Conservation (phyloP, 768 basidiomycete genomes). For the Exidia glandulosa region DNA sequence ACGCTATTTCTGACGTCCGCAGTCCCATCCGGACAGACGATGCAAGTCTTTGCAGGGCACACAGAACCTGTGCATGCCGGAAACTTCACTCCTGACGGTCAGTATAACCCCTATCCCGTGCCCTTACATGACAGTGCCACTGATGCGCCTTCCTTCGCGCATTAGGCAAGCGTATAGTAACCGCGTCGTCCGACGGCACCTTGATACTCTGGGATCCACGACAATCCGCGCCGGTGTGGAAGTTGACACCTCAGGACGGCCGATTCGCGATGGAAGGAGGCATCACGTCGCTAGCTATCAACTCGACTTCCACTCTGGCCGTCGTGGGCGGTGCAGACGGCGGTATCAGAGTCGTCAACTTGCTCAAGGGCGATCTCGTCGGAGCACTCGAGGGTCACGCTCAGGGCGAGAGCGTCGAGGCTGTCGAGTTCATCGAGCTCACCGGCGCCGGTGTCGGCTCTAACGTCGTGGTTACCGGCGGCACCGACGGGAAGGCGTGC, state of each 20-base stretch:
- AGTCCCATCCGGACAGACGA: constrained; percentile 92
- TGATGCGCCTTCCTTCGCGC: constrained; percentile 1
- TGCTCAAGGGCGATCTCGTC: constrained; percentile 78
- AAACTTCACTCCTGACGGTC: constrained; percentile 85
- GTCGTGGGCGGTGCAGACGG: constrained; percentile 84
- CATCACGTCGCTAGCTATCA: constrained; percentile 79
- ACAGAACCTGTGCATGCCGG: constrained; percentile 75
- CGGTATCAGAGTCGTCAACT: constrained; percentile 74
- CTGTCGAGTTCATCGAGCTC: constrained; percentile 72
- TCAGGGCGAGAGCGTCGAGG: constrained; percentile 82
- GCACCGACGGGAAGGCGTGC: constrained; percentile 87
- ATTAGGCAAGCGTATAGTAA: constrained; percentile 80
- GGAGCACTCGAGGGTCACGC: constrained; percentile 70
- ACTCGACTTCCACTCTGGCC: constrained; percentile 78
- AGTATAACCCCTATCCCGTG: neutral
- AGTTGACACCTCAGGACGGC: constrained; percentile 56
- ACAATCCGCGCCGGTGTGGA: constrained; percentile 63
- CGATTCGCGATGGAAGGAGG: constrained; percentile 67
- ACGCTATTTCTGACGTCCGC: constrained; percentile 3
- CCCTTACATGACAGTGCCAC: neutral
- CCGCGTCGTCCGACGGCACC: constrained; percentile 70
- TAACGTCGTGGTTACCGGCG: constrained; percentile 67
- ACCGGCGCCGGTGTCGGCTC: constrained; percentile 38
- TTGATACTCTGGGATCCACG: constrained; percentile 91
- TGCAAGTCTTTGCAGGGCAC: constrained; percentile 95